Base-by-base conservation (phyloP, 1,139 yeast genomes). In the Casaregolazyma suthepensis region DNA sequence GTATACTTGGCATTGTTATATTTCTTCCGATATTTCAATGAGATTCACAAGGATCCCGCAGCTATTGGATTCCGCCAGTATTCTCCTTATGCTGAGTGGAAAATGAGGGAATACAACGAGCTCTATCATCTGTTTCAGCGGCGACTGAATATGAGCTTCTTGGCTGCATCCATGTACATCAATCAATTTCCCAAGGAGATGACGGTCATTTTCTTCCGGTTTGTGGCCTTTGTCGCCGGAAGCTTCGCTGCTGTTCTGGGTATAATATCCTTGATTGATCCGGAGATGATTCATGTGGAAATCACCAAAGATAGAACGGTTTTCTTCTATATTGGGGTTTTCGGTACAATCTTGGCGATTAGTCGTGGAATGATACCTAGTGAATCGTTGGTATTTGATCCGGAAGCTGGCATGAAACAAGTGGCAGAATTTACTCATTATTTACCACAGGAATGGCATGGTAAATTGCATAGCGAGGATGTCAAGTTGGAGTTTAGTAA, bases 21-120 rank as follows among this genome's bases (percentile, higher is more conserved):
- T 69, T 91, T 94, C 64, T 85, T 93, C 76, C 79, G 90, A 52
- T 90, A 93, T 68, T 93, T 94, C 70, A 90, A 91, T 65, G 98
- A 93, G 70, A 90, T 88, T 67, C 87, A 88, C 66, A 81, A 87
- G 43, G 87, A 93, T 56, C 99, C 99, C 0, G 82, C 93, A 1
- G 76, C 91, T 12, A 76, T 93, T 53, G 84, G 96, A 9, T 84
- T 91, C 1, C 75, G 99, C 50, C 96, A 89, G 63, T 93, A 89
- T 65, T 89, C 98, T 0, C 97, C 97, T 0, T 80, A 81, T 68
- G 97, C 98, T 0, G 93, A 88, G 65, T 93, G 99, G 98, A 88
- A 85, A 66, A 79, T 94, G 65, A 76, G 99, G 54, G 99, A 93
- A 66, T 89, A 87, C 66, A 93, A 93, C 66, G 99, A 93, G 67